Base-by-base conservation (phyloP, 768 basidiomycete species). In the Xerocomellus chrysenteron region DNA sequence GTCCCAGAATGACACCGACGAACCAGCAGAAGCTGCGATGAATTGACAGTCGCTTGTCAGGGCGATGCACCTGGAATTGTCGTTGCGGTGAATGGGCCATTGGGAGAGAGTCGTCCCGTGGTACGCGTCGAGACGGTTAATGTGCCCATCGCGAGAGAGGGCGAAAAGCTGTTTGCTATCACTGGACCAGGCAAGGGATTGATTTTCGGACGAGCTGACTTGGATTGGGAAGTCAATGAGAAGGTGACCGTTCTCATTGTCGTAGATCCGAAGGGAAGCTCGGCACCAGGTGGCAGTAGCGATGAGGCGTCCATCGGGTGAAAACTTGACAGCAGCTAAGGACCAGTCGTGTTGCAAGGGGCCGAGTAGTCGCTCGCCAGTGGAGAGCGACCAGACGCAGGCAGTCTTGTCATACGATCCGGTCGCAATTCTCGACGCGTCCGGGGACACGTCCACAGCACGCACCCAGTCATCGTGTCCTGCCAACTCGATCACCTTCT, bases 1-100 rank as follows among this genome's bases (percentile, higher is more conserved):
- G 28, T 62, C 55, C 61, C 61, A 62, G 41, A 62, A 54, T 2
- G 55, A 57, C 11, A 62, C 41, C 1, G 55, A 57, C 2, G 60
- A 54, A 17, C 40, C 28, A 1, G 41, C 55, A n/a, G 55, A 53
- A 6, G 49, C 55, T 12, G 52, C 55, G 21, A 62, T 48, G 13
- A 26, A 62, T 26, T 4, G 26, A 7, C 45, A 55, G 13, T 61
- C 44, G 16, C 26, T 17, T 4, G 51, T 32, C 4, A 61, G 16
- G 16, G 45, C n/a, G 9, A 61, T 61, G 19, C 59, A 52, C 28
- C 30, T 41, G 14, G 53, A 4, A 1, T 40, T n/a, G 28, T 17
- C 7, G 13, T 13, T 35, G 17, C 45, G 48, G 19, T 51, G 53
- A 35, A 61, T 55, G 7, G 17, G 32, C 53, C 59, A 55, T 35